A percentile compares a stretch with the other conserved stretches of the same genome.
Evolutionary conservation across 306 rosid species (phyloP).

Genomic region (Vigna reflexopilosa): DNA sequence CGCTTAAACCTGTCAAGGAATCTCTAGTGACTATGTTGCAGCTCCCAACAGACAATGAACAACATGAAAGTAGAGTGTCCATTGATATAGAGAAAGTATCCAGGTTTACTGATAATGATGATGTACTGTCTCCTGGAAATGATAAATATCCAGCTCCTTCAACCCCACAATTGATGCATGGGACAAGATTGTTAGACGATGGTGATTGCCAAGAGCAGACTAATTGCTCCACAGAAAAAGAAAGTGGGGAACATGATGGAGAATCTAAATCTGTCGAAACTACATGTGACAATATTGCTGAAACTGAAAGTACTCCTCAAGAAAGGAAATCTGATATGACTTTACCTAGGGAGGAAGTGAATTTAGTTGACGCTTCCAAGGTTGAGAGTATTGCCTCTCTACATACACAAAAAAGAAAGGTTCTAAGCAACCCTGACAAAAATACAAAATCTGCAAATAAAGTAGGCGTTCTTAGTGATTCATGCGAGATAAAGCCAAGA

Average conservation of each 20-base stretch:
- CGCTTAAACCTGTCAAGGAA: constrained; percentile 71
- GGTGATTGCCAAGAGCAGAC: constrained; percentile 90
- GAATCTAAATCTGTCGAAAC: constrained; percentile 27
- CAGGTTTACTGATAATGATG: constrained; percentile 51
- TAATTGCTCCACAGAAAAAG: constrained; percentile 73
- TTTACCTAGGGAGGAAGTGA: constrained; percentile 59
- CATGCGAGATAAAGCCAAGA: constrained; percentile 53
- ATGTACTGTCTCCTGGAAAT: constrained; percentile 61
- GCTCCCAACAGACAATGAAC: constrained; percentile 56
- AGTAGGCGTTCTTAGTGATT: constrained; percentile 47
- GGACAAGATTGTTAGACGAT: constrained; percentile 67
- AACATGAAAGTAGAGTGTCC: constrained; percentile 42
- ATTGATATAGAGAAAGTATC: constrained; percentile 46
- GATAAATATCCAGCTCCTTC: constrained; percentile 96
- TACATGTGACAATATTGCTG: constrained; percentile 12
- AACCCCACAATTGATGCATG: constrained; percentile 86
- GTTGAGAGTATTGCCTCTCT: constrained; percentile 46
- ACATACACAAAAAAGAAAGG: constrained; percentile 48
- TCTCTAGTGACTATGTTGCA: constrained; percentile 62
- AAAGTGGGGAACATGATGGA: constrained; percentile 42
- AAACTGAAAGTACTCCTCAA: constrained; percentile 53
- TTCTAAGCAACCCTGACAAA: constrained; percentile 43
- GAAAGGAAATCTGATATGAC: constrained; percentile 48
- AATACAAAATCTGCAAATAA: constrained; percentile 52
- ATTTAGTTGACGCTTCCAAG: constrained; percentile 54